Evolutionary conservation across 169 alveolate genomes (phyloP).

Genomic region (Besnoitia besnoiti): DNA sequence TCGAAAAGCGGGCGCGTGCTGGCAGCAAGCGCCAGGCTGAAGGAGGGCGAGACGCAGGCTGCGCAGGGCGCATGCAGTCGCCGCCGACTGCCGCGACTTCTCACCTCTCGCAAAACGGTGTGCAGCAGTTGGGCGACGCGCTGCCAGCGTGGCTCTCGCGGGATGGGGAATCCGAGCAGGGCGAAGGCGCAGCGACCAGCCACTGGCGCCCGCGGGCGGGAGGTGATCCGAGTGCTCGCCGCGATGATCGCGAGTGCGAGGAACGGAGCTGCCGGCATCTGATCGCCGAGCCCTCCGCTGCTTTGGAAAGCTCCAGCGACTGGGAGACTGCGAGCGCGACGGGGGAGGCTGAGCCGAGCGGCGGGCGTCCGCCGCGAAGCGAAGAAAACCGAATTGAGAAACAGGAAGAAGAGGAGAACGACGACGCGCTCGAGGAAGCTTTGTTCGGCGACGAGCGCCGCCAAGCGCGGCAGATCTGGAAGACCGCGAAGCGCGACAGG

Average conservation of each 20-base stretch:
- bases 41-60: no score
- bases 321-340: neutral
- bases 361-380: neutral
- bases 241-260: neutral
- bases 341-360: neutral
- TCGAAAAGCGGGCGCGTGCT: no score
- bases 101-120: neutral
- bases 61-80: no score
- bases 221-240: no score
- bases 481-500: neutral
- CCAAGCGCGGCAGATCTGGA: neutral
- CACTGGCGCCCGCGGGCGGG: neutral
- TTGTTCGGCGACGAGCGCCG: neutral
- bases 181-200: neutral
- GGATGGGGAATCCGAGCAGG: neutral
- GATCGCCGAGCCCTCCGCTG: no score
- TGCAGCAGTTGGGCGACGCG: neutral
- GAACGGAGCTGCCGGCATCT: no score
- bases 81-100: no score
- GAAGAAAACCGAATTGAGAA: neutral
- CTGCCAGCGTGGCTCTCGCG: neutral
- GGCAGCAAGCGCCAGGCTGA: no score
- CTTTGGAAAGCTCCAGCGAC: no score
- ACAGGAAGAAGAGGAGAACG: constrained; percentile 9
- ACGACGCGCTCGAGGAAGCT: constrained; percentile 15